Base-by-base conservation (phyloP, 2,329 filamentous ascomycete species). In the Zymoseptoria crescenta region DNA sequence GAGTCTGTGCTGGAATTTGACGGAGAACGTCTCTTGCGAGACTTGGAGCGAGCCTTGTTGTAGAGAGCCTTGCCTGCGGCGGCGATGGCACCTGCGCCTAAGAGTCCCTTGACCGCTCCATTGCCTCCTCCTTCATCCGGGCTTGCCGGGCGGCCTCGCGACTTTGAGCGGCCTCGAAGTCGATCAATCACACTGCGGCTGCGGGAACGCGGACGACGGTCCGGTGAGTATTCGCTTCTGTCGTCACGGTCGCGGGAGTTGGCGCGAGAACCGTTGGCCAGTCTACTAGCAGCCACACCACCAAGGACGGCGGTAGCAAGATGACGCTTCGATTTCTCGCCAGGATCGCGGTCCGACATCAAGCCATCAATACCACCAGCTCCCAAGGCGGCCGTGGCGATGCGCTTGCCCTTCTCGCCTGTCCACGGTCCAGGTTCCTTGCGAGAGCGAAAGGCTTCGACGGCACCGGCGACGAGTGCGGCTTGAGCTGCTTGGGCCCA, bases 401-500 rank as follows among this genome's bases (percentile, higher is more conserved):
- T 84, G 56, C 93, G 90, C 78, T 91, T 94, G 65, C 91, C 90
- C 76, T 96, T 96, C 63, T 89, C 88, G 45, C 92, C 93, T 64
- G 87, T 88, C 91, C 92, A 96, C 50, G 87, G 84, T 57, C 93
- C 93, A 2, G 91, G 88, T 63, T 94, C 88, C 69, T 93, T 96
- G 72, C 92, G 87, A 58, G 91, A 87, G 62, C 90, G 87, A 80
- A 96, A 96, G 49, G 93, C 93, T 74, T 96, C 92, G 57, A 91
- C 88, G 49, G 92, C 93, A 68, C 91, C 93, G 29, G 93, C 92
- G 52, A 96, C 83, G 48, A 96, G 80, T 20, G 92, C 94, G 35
- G 93, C 92, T 79, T 94, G 93, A 72, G 92, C 90, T 35, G 91
- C 91, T 75, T 96, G 91, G 63, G 79, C 76, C 79, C 79, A 81